Base-by-base conservation (phyloP, 495 filamentous ascomycete genomes). In the Daldinia loculata region DNA sequence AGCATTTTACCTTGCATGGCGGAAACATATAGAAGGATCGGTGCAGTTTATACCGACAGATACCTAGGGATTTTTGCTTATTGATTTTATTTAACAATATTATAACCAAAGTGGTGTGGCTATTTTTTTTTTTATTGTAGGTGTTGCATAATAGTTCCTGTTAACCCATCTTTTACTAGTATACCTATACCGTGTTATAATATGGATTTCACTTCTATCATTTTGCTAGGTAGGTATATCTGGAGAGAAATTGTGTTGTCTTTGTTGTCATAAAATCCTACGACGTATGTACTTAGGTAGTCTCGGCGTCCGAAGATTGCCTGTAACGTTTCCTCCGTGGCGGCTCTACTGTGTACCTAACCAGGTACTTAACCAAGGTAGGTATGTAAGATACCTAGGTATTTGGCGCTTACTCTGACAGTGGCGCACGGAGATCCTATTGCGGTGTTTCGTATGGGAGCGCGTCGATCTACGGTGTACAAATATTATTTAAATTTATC, bases 1-100 rank as follows among this genome's bases (percentile, higher is more conserved):
- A 72, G 60, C 70, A 58, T 72, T 57, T 30, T 43, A 65, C 51
- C 70, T 60, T 68, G 70, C 70, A 72, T 72, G 70, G 70, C 65
- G 70, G 61, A 61, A 43, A 63, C 43, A 61, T 68, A 72, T 68
- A 72, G 65, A 72, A 65, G 70, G 65, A 69, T 62, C 50, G 70
- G 70, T 72, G 65, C 65, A 69, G 22, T 56, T 43, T 67, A 5
- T 48, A 65, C 64, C 64, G 61, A 64, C 39, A 64, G 64, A 60
- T 60, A 72, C 66, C 56, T 64, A 64, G 64, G 63, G 53, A 53
- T 53, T 53, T 53, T 56, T 56, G 52, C 32, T 56, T 56, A 56
- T 56, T 56, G 27, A 34, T 56, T 43, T 60, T 72, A 61, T 72
- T 67, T 61, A 41, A 53, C 53, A 57, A 62, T 63, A 72, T 72